Evolutionary conservation across 768 basidiomycete species (phyloP).

Genomic region (Clavulina sp.): DNA sequence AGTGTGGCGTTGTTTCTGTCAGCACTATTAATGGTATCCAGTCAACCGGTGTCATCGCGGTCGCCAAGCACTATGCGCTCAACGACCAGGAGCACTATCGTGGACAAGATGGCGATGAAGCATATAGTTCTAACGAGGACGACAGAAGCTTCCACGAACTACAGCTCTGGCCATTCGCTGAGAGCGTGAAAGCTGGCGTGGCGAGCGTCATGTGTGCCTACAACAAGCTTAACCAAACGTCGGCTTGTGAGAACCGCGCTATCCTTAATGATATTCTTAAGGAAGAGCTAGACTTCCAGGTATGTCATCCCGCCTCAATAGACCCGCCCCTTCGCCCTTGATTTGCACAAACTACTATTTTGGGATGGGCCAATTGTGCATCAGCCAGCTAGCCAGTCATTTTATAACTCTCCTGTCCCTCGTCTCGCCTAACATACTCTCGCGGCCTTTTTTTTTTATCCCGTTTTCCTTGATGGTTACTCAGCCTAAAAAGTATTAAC

Average conservation of each 20-base stretch:
- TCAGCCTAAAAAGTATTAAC: no score
- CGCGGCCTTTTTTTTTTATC: background rate
- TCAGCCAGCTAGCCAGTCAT: no score
- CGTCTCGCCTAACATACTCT: background rate
- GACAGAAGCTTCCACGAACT: conserved; percentile 36
- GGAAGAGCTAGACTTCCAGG: conserved; percentile 59
- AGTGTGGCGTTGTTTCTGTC: conserved; percentile 13
- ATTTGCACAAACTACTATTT: no score
- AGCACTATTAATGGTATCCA: conserved; percentile 14
- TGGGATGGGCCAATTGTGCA: no score
- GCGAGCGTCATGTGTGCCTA: conserved; percentile 62
- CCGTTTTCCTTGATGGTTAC: conserved; percentile 19
- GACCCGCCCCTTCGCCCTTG: no score
- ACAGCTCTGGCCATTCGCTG: conserved; percentile 14
- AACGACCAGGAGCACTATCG: no score
- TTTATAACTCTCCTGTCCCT: no score
- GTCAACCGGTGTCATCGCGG: conserved; percentile 13
- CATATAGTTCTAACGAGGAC: conserved; percentile 42
- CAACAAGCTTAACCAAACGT: conserved; percentile 36
- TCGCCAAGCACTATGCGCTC: no score
- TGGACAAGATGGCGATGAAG: conserved; percentile 10
- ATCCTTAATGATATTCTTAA: conserved; percentile 60
- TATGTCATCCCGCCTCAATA: no score
- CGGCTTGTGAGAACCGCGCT: conserved; percentile 58
- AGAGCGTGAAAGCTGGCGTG: conserved; percentile 48